Evolutionary conservation across 2,329 filamentous ascomycete species (phyloP).

Genomic region (Xylariales sp.): DNA sequence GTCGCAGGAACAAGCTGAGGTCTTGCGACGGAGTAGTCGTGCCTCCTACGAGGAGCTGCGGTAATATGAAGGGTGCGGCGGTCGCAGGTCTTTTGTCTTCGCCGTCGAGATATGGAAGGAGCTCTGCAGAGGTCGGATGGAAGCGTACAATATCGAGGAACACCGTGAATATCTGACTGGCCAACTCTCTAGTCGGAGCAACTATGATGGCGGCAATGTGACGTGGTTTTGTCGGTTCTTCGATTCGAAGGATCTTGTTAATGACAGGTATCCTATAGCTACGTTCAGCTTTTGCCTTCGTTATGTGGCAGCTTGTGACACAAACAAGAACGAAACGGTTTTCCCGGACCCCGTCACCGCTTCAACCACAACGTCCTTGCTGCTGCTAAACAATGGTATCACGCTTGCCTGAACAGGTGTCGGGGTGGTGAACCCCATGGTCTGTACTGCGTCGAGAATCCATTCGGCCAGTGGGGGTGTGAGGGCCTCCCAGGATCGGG

Average conservation of each 20-base stretch:
- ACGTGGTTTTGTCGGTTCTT: slow-evolving; percentile 81
- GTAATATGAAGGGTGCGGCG: slow-evolving; percentile 56
- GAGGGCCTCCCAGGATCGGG: slow-evolving; percentile 61
- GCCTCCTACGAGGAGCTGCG: slow-evolving; percentile 85
- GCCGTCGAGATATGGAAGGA: slow-evolving; percentile 50
- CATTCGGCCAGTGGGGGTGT: slow-evolving; percentile 72
- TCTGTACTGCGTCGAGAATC: slow-evolving; percentile 76
- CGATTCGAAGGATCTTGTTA: slow-evolving; percentile 72
- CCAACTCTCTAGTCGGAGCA: slow-evolving; percentile 88
- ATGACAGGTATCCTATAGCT: slow-evolving; percentile 78
- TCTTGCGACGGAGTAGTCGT: slow-evolving; percentile 77
- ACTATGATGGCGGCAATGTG: slow-evolving; percentile 89
- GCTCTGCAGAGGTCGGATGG: slow-evolving; percentile 71
- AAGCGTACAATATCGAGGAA: slow-evolving; percentile 74
- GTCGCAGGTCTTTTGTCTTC: slow-evolving; percentile 51
- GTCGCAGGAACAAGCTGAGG: slow-evolving; percentile 75
- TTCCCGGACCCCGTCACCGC: slow-evolving; percentile 10
- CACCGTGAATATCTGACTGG: slow-evolving; percentile 83
- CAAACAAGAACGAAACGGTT: too few relatives aligned
- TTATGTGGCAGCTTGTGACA: too few relatives aligned
- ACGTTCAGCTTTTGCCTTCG: too few relatives aligned
- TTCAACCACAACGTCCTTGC: slow-evolving; percentile 91
- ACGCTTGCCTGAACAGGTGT: slow-evolving; percentile 94
- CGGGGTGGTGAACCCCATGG: slow-evolving; percentile 82
- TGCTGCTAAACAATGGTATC: slow-evolving; percentile 37